phyloP scores from a whole-genome alignment of 306 rosid genomes.

The Glycine latifolia region DNA sequence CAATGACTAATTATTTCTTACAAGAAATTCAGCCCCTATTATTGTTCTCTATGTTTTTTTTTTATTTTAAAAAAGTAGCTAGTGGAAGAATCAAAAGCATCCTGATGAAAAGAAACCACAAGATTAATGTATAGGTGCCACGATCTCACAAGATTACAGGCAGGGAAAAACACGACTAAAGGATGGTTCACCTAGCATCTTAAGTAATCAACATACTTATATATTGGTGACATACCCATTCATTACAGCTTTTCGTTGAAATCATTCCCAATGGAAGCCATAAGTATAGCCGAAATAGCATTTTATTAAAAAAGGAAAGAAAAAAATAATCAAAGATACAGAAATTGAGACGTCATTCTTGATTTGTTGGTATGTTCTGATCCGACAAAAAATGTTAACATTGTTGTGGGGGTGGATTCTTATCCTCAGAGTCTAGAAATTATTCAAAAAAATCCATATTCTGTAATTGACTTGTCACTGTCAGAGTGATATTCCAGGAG shows the following conservation, averaged over 20 bases:
- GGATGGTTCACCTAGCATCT: not conserved
- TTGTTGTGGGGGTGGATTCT: not conserved
- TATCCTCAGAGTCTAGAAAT: not conserved
- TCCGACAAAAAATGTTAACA: not conserved
- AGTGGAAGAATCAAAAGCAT: conserved; percentile 57
- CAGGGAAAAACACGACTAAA: conserved; percentile 7
- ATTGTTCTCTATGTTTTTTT: not conserved
- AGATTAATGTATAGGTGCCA: not conserved
- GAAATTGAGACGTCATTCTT: not conserved
- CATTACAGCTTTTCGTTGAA: not conserved
- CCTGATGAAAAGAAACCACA: conserved; percentile 10
- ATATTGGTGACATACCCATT: not conserved
- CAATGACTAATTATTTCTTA: conserved; percentile 34
- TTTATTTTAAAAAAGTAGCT: conserved; percentile 4
- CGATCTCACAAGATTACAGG: conserved; percentile 4
- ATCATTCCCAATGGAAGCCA: conserved; percentile 12
- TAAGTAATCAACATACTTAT: not conserved
- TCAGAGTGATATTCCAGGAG: not conserved
- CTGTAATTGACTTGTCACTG: not conserved
- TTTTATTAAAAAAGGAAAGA: not conserved
- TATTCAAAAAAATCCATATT: not conserved
- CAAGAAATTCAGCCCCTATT: conserved; percentile 39
- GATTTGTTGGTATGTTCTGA: no score
- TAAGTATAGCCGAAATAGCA: not conserved
- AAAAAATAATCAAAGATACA: not conserved